A percentile compares a stretch with the other conserved stretches of the same genome.
Evolutionary conservation across 2,329 filamentous ascomycete genomes (phyloP).

Genomic region (Cryphonectria naterciae): DNA sequence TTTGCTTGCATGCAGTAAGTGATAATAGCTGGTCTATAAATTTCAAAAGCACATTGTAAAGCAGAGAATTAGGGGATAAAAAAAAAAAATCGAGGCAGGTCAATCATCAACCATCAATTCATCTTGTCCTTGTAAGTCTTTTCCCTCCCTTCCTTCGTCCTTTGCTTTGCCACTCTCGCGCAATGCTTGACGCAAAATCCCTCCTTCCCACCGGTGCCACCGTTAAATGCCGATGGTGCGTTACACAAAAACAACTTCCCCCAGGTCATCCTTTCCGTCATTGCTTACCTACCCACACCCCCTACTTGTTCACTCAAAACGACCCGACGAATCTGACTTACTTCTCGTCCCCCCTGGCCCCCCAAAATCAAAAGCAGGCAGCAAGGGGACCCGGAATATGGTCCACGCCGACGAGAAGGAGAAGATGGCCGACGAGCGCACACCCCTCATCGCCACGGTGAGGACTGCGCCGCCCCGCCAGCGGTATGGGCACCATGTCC

Average conservation of each 20-base stretch:
- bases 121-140: not conserved
- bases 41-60: not conserved
- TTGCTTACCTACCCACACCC: not conserved
- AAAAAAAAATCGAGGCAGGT: not conserved
- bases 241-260: too few species aligned
- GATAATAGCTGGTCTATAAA: not conserved
- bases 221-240: not conserved
- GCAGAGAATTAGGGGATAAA: not conserved
- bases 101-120: not conserved
- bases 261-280: not conserved
- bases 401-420: conserved; percentile 29
- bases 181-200: not conserved
- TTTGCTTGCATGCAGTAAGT: not conserved
- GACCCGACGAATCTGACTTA: not conserved
- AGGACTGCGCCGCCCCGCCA: conserved; percentile 55
- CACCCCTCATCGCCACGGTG: conserved; percentile 69
- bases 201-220: not conserved
- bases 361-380: not conserved
- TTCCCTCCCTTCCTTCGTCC: not conserved
- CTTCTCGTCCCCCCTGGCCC: too few species aligned
- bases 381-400: conserved; percentile 4
- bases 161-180: not conserved
- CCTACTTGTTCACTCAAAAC: not conserved
- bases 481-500: conserved; percentile 62
- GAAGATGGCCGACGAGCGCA: conserved; percentile 58